Base-by-base conservation (phyloP, 345 rosid genomes). In the Cardamine chenopodiifolia region DNA sequence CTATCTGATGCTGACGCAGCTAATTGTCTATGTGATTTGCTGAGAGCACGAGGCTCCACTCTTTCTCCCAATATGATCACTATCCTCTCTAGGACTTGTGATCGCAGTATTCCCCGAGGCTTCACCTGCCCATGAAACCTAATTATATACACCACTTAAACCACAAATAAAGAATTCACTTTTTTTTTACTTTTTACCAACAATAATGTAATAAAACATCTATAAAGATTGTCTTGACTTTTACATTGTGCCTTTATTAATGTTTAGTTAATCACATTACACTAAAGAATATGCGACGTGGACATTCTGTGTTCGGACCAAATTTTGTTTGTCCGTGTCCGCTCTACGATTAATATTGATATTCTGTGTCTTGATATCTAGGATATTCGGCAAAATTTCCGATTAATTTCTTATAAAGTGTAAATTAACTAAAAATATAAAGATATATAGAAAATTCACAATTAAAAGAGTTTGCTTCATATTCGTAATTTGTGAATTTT, bases 11-110 rank as follows among this genome's bases (percentile, higher is more conserved):
- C 8, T 53, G 45, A 62, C 1, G 69, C 60, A 52, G 55, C 53
- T 52, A 52, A 62, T 14, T 72, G 76, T 29, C 19, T 72, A 52
- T 72, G 76, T 20, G 31, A 20, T 18, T 62, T 62, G 62, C 65
- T 44, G 13, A 42, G 23, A 54, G 62, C 39, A 17, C 40, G 11
- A 23, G 6, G 52, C 56, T 54, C 52, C 19, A 7, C 13, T 68
- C 28, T 4, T 12, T 55, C 72, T 11, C 63, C n/a, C 26, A 18
- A 68, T 55, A 39, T 29, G 4, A 2, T 68, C 6, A 18, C 5
- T 12, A 18, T 68, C 15, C 26, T 68, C 18, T 55, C 26, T 55
- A 54, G 13, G 40, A 23, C 53, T 25, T 54, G 72, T 25, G 72
- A 53, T 1, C 72, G 72, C 18, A 26, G 62, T 13, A 26, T 68